phyloP scores from a whole-genome alignment of 2,329 filamentous ascomycete species.

The Aspergillus uvarum region DNA sequence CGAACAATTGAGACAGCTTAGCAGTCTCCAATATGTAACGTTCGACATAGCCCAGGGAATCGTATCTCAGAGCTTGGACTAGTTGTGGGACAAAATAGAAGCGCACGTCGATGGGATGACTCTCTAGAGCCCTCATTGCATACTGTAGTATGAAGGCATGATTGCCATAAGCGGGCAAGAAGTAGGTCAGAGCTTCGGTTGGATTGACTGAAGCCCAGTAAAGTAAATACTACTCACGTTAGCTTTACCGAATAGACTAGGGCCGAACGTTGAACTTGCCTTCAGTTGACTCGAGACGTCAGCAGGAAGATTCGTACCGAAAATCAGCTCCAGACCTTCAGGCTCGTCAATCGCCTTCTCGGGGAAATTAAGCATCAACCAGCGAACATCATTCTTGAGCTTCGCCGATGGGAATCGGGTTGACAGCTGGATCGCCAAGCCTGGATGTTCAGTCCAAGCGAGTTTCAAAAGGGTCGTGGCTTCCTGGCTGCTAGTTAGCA shows the following conservation, averaged over 20 bases:
- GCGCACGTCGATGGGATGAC: constrained; percentile 91
- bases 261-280: constrained; percentile 45
- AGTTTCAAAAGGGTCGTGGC: constrained; percentile 68
- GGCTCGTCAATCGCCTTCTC: constrained; percentile 79
- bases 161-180: constrained; percentile 85
- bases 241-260: constrained; percentile 6
- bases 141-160: constrained; percentile 95
- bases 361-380: constrained; percentile 76
- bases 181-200: constrained; percentile 88
- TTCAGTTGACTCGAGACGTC: constrained; percentile 86
- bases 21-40: constrained; percentile 96
- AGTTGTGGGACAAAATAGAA: constrained; percentile 99
- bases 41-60: constrained; percentile 90
- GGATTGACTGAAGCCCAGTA: constrained; percentile 94
- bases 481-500: constrained; percentile 41
- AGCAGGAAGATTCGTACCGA: constrained; percentile 71
- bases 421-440: constrained; percentile 81
- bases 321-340: constrained; percentile 77
- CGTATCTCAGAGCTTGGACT: constrained; percentile 90
- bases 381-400: constrained; percentile 73
- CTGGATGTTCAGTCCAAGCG: constrained; percentile 83
- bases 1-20: constrained; percentile 95
- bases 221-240: constrained; percentile 67
- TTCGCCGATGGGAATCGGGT: constrained; percentile 75
- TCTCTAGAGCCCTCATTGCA: constrained; percentile 90